Percentiles rank a stretch among this genome's conserved stretches.
These are phyloP conservation scores for Ganoderma lucidum DNA, from an alignment of 1,284 basidiomycete genomes.

Conservation along the genomic window DNA sequence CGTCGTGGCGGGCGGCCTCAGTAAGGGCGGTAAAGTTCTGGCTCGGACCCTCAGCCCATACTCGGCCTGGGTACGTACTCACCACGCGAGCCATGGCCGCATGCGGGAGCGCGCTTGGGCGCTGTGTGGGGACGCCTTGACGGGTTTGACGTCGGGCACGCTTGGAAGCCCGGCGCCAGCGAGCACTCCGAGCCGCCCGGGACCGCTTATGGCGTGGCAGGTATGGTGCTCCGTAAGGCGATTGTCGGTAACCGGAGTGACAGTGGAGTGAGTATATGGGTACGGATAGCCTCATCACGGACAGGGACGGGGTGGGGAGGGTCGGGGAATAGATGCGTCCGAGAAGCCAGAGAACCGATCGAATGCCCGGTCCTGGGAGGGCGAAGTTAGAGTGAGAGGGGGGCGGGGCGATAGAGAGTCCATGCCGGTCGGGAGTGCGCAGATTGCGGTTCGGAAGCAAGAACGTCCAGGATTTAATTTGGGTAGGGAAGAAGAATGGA, in stretches of 20 bases:
- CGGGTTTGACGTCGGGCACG: conserved; percentile 5
- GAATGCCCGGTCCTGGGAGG: neutral
- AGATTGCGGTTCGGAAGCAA: conserved; percentile 2
- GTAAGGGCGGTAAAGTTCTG: neutral
- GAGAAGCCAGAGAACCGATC: conserved; percentile 1
- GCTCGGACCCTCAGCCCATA: neutral
- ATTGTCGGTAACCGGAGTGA: conserved; percentile 1
- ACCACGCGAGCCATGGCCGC: neutral
- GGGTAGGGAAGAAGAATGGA: conserved; percentile 1
- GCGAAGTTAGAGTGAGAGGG: neutral
- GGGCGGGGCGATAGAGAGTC: conserved; percentile 1
- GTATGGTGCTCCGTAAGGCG: neutral
- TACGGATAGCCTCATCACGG: neutral
- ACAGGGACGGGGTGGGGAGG: neutral
- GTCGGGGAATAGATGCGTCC: neutral
- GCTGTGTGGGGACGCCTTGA: conserved; percentile 1
- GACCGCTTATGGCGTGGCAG: neutral
- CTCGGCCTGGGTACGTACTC: too few species aligned
- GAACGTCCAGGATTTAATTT: conserved; percentile 3
- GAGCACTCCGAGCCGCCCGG: conserved; percentile 8
- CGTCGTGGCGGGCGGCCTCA: neutral
- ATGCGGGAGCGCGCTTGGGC: neutral
- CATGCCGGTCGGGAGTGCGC: neutral
- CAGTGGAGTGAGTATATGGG: neutral
- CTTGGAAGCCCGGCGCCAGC: conserved; percentile 6